Evolutionary conservation across 83 land plant species (phyloP), one percentile per base, ranked within the genome.

Genomic region (Diphasiastrum complanatum): DNA sequence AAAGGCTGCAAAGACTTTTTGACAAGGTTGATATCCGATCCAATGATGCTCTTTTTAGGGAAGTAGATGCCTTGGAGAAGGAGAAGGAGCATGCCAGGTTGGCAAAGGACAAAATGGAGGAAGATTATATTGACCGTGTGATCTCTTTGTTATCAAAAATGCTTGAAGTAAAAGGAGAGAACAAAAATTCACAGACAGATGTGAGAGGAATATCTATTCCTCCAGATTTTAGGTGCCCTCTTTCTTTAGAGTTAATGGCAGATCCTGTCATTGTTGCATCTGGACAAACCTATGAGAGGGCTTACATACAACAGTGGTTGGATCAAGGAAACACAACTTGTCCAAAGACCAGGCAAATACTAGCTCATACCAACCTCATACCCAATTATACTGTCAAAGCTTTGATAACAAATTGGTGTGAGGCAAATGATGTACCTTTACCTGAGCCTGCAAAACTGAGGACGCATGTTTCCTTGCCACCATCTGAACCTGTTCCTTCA

Each of bases 221-320:
- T 10, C 58, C 71, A 48, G 83, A 76, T 55, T 79, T 79, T 24
- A 45, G 80, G 46, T 79, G 83, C 30, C 83, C 83, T 36, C 71
- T 79, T 32, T 79, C 83, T 1, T 56, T 71, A 28, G 83, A 79
- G 46, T 72, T 77, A 11, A 79, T 79, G 83, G 47, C 73, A 49
- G 83, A 79, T 18, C 83, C 83, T 8, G 83, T 79, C 11, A 79
- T 79, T 60, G 67, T 79, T 3, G 81, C 83, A 4, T 76, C 83
- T 52, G 83, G 83, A 4, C 83, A 79, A 64, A 79, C 83, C 5
- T 79, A 79, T 50, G 83, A 79, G 46, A 56, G 81, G 45, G 65
- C 73, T 14, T 76, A 68, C 61, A 79, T 79, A 47, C 72, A 78
- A 43, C 45, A 77, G 30, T 79, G 83, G 83, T 50, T 79, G 43